Evolutionary conservation across 2,329 filamentous ascomycete genomes (phyloP), one percentile per base, ranked within the genome.

Genomic region (Colletotrichum agaves): DNA sequence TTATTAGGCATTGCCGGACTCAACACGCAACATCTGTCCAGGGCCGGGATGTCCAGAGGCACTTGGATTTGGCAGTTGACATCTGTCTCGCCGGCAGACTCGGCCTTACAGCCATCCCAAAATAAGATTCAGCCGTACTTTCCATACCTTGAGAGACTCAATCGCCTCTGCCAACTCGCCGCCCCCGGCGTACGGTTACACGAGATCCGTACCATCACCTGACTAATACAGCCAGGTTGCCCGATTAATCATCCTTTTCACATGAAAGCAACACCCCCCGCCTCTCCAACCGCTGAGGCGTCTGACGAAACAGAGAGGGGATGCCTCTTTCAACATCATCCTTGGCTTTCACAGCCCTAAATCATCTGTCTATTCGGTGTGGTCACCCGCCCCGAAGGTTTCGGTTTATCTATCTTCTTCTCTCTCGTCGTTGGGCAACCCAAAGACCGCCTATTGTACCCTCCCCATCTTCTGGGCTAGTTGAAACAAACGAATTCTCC

Each of bases 181-280:
- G 35, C 27, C 27, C 27, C 52, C 37, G 37, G 23, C 39, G 8
- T 7, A 13, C 23, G 37, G 50, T 39, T 12, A 56, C 35, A 43
- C 35, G 19, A 37, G 19, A 56, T 56, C 52, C 52, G 52, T 56
- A 43, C 52, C 31, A 56, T 31, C 37, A 19, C 17, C 52, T 56
- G 52, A 56, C 52, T 41, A 56, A 31, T 13, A 13, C 33, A 33
- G n/a, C 27, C 31, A n/a, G n/a, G 12, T 8, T 7, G 10, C 15
- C 21, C 21, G 27, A 39, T 47, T 19, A 47, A 62, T 33, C 60
- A 44, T 31, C 21, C 41, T 31, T 17, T 37, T 15, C 35, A 37
- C 35, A 4, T 12, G 47, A 46, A 62, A 23, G 19, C 19, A 35
- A 17, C 5, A 8, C 35, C 52, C 52, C 27, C 27, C 27, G 27